Evolutionary conservation across 163 green algal species (phyloP).

Genomic region (Botryococcus braunii): DNA sequence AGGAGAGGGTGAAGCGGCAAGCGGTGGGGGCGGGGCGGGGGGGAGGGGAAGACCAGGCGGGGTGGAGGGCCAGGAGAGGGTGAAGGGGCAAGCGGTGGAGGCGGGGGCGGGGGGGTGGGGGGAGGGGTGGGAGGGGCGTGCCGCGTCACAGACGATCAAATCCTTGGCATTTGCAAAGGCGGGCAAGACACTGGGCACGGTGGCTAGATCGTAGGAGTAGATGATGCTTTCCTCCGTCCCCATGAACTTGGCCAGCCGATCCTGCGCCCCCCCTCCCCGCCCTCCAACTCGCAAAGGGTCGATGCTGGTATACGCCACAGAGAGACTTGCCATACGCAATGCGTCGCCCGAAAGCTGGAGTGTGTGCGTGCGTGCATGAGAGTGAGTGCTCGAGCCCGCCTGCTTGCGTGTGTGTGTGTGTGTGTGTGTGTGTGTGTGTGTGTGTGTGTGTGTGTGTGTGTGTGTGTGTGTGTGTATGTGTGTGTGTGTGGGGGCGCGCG

Average conservation of each 20-base stretch:
- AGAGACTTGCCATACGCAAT: too few relatives aligned
- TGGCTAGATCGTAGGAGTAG: constrained; percentile 95
- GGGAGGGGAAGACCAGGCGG: background rate
- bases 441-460: too few relatives aligned
- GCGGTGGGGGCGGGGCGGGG: too few relatives aligned
- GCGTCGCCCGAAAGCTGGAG: too few relatives aligned
- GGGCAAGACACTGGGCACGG: constrained; percentile 81
- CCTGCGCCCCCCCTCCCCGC: constrained; percentile 22
- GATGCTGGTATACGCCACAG: too few relatives aligned
- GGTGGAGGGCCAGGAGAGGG: background rate
- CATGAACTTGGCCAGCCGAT: constrained; percentile 69
- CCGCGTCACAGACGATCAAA: constrained; percentile 80
- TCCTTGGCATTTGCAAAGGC: constrained; percentile 87
- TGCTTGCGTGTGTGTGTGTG: too few relatives aligned
- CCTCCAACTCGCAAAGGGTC: too few relatives aligned
- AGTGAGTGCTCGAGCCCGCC: too few relatives aligned
- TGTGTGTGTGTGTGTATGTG: too few relatives aligned
- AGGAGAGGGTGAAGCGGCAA: background rate
- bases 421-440: too few relatives aligned
- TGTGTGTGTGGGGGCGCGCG: too few relatives aligned
- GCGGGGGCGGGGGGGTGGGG: background rate
- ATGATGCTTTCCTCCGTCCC: constrained; percentile 84
- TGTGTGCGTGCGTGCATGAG: too few relatives aligned
- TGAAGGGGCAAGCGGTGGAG: background rate
- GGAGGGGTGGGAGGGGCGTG: constrained; percentile 4